Percentiles rank a stretch among this genome's conserved stretches.
Evolutionary conservation across 1,139 yeast species (phyloP).

Genomic region (Debaryomycetaceae sp.): DNA sequence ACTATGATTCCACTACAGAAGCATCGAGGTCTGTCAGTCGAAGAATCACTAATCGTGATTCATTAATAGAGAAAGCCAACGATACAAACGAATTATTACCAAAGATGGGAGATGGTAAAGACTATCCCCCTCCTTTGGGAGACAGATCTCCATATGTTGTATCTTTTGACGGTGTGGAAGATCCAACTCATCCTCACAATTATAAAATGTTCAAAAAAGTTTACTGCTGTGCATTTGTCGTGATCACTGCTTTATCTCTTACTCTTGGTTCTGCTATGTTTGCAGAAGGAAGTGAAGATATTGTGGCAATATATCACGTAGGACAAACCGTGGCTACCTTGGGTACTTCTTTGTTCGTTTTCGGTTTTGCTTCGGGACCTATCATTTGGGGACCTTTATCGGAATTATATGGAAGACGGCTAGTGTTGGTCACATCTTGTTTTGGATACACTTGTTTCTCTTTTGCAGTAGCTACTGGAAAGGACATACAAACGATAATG

Average conservation of each 20-base stretch:
- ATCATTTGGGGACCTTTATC: slow-evolving; percentile 41
- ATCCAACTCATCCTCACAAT: slow-evolving; percentile 48
- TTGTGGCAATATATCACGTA: slow-evolving; percentile 27
- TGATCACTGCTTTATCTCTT: slow-evolving; percentile 33
- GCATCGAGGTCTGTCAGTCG: slow-evolving; percentile 25
- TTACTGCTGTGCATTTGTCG: slow-evolving; percentile 23
- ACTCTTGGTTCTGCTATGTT: slow-evolving; percentile 50
- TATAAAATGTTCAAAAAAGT: slow-evolving; percentile 35
- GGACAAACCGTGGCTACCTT: slow-evolving; percentile 34
- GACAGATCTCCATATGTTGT: slow-evolving; percentile 33
- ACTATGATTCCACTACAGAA: slow-evolving; percentile 24
- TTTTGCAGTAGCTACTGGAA: slow-evolving; percentile 38
- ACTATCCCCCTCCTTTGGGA: slow-evolving; percentile 34
- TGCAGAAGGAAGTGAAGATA: slow-evolving; percentile 22
- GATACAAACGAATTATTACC: slow-evolving; percentile 31
- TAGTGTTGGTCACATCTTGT: slow-evolving; percentile 24
- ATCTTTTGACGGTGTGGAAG: slow-evolving; percentile 48
- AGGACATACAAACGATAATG: slow-evolving; percentile 38
- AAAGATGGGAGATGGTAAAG: slow-evolving; percentile 36
- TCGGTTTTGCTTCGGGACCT: slow-evolving; percentile 46
- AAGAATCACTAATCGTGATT: slow-evolving; percentile 31
- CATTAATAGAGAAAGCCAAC: slow-evolving; percentile 23
- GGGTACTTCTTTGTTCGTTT: slow-evolving; percentile 40
- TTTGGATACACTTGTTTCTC: slow-evolving; percentile 33
- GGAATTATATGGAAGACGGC: slow-evolving; percentile 38